phyloP scores from a whole-genome alignment of 2,329 filamentous ascomycete genomes.

The Cephalotrichum gorgonifer region DNA sequence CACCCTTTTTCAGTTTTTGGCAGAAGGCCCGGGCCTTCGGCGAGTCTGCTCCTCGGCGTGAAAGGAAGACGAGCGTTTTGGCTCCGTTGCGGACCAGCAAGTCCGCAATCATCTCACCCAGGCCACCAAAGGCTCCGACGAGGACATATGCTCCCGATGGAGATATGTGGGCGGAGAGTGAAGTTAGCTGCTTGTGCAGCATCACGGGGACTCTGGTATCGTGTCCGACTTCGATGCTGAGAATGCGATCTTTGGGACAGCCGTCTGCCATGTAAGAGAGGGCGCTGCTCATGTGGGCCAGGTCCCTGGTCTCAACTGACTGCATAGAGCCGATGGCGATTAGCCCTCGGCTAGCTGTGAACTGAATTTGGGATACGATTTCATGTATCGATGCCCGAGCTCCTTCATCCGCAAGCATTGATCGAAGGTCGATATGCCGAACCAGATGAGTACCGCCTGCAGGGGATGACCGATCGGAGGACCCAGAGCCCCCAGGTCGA shows the following conservation, averaged over 20 bases:
- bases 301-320: background rate
- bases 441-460: background rate
- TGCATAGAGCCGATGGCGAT: background rate
- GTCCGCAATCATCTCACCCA: conserved; percentile 42
- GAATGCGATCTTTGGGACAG: conserved; percentile 3
- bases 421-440: conserved; percentile 4
- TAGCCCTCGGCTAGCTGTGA: background rate
- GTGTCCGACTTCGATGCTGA: conserved; percentile 4
- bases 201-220: conserved; percentile 13
- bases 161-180: conserved; percentile 19
- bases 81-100: conserved; percentile 41
- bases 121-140: conserved; percentile 45
- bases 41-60: conserved; percentile 30
- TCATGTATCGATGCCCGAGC: conserved; percentile 1
- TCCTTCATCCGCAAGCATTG: conserved; percentile 1
- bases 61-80: conserved; percentile 40
- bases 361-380: conserved; percentile 2
- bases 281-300: background rate
- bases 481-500: background rate
- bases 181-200: conserved; percentile 10
- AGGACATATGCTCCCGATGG: conserved; percentile 36
- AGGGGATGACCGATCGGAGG: too few species aligned
- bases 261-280: conserved; percentile 6
- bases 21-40: conserved; percentile 19
- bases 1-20: conserved; percentile 17